Evolutionary conservation across 805 yeast species (phyloP), one percentile per base, ranked within the genome.

Genomic region (Teunomyces kruisii): DNA sequence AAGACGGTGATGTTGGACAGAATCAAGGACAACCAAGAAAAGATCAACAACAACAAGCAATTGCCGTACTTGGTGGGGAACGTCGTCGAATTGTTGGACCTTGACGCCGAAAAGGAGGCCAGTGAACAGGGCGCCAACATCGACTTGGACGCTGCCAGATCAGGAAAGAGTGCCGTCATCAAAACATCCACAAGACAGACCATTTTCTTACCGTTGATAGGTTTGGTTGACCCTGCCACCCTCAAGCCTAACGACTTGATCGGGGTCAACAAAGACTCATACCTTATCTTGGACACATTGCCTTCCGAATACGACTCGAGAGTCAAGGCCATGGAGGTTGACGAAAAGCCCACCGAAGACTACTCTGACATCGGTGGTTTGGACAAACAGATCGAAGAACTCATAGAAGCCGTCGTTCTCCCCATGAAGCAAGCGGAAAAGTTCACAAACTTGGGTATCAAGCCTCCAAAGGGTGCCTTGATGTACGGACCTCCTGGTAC

Each of bases 291-390:
- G 56, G 99, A 94, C 68, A 90, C 96, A 6, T 75, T 94, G 53
- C 99, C 99, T 9, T 90, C 97, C 2, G 99, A 94, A 68, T 94
- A 94, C 63, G 99, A 94, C 67, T 86, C 96, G 44, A 80, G 99
- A 58, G 99, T 94, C 42, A 94, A 94, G 71, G 98, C 98, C 9
- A 88, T 94, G 99, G 99, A 94, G 67, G 99, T 94, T 42, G 99
- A 94, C 64, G 99, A 94, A 70, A 91, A 92, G 63, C 99, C 99
- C 48, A 86, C 96, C 1, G 99, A 94, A 66, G 89, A 96, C 9
- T 94, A 94, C 62, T 84, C 95, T 1, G 99, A 94, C 65, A 95
- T 94, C 56, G 99, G 99, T 62, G 99, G 99, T 9, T 76, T 94
- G 57, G 98, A 92, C 68, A 94, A 94, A 70, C 99, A 94, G 68